phyloP scores from a whole-genome alignment of 176 grass and related monocot genomes.

The Otatea glauca region DNA sequence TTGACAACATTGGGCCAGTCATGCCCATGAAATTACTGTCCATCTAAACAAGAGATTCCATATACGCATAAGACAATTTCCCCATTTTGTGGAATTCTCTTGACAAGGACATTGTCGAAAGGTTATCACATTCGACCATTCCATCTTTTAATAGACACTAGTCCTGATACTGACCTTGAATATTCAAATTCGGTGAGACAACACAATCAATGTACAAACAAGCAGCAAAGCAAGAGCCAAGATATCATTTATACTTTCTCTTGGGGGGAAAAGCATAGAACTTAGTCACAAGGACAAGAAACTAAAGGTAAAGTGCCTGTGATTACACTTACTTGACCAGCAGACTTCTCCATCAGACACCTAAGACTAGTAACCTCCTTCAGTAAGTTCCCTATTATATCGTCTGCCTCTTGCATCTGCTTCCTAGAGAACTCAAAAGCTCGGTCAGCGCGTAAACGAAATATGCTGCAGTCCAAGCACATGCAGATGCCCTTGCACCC shows the following conservation, averaged over 20 bases:
- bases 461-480: slow-evolving; percentile 76
- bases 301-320: background rate
- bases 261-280: background rate
- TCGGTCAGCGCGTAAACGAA: slow-evolving; percentile 66
- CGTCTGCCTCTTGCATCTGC: slow-evolving; percentile 88
- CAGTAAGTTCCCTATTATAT: slow-evolving; percentile 66
- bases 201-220: background rate
- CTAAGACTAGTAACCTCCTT: slow-evolving; percentile 68
- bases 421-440: slow-evolving; percentile 90
- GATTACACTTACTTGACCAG: slow-evolving; percentile 56
- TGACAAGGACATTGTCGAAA: background rate
- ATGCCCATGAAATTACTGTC: background rate
- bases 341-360: slow-evolving; percentile 59
- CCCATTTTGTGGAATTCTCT: background rate
- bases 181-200: background rate
- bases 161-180: background rate
- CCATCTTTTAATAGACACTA: background rate
- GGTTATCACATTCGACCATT: background rate
- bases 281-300: background rate
- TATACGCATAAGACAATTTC: background rate
- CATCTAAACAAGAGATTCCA: background rate
- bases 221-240: background rate
- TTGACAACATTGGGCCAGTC: background rate
- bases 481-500: slow-evolving; percentile 85
- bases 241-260: slow-evolving; percentile 9